A percentile compares a stretch with the other conserved stretches of the same genome.
Evolutionary conservation across 441 rosid genomes (phyloP).

Genomic region (Erodium texanum): DNA sequence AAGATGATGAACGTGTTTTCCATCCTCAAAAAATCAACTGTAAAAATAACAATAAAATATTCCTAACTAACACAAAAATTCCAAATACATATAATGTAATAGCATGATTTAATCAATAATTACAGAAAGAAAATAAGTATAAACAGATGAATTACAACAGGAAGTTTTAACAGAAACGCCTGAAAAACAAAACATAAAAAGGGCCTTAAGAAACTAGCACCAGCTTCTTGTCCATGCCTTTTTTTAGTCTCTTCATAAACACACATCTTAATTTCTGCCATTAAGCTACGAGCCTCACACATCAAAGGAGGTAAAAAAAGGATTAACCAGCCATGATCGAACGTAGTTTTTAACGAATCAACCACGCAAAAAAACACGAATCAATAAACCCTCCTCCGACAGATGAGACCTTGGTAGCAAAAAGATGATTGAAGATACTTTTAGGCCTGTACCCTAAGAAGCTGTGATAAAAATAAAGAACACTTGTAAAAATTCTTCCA

Average conservation of each 20-base stretch:
- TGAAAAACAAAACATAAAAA: neutral
- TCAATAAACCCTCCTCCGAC: neutral
- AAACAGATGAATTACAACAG: neutral
- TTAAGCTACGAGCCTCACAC: neutral
- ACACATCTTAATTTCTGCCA: neutral
- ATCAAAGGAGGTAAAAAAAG: neutral
- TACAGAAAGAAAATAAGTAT: neutral
- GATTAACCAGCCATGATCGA: neutral
- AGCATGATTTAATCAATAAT: neutral
- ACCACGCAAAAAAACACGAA: neutral
- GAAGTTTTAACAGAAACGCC: neutral
- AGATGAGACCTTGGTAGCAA: neutral
- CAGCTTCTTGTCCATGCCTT: neutral
- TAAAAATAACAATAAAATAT: no score
- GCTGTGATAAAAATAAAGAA: neutral
- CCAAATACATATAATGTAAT: neutral
- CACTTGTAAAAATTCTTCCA: no score
- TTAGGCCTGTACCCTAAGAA: neutral
- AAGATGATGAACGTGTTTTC: no score
- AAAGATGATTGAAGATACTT: no score
- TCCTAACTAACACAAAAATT: neutral
- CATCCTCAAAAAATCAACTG: no score
- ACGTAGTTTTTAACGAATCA: neutral
- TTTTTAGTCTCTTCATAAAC: neutral
- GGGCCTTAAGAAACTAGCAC: neutral